Conservation (phyloP, 305 asterid species). For the Lippia alba region DNA sequence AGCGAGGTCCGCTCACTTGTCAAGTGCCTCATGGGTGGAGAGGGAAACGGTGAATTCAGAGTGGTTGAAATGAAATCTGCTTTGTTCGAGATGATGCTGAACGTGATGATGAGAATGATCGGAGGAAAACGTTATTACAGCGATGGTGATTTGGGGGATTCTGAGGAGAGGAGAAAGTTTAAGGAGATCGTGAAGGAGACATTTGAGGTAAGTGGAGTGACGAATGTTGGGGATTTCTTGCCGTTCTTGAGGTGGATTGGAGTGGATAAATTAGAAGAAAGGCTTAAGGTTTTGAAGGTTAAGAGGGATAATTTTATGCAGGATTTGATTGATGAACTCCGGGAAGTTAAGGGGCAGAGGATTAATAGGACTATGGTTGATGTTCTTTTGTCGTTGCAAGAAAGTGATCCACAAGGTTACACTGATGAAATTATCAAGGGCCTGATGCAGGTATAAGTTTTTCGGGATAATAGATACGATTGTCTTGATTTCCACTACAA, state of each 20-base stretch:
- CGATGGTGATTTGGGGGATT: constrained; percentile 24
- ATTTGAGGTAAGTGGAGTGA: constrained; percentile 40
- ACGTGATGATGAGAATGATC: constrained; percentile 48
- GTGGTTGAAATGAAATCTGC: constrained; percentile 38
- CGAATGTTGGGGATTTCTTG: constrained; percentile 47
- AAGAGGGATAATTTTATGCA: constrained; percentile 50
- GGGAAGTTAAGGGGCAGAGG: constrained; percentile 7
- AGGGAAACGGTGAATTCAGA: constrained; percentile 2
- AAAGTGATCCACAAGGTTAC: constrained; percentile 40
- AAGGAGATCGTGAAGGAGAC: constrained; percentile 44
- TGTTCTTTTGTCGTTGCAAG: constrained; percentile 44
- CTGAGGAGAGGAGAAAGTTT: constrained; percentile 37
- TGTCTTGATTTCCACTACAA: no score
- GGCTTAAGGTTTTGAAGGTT: constrained; percentile 32
- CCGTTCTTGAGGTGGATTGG: constrained; percentile 53
- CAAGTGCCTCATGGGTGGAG: constrained; percentile 24
- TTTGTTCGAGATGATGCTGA: constrained; percentile 37
- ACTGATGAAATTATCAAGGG: constrained; percentile 49
- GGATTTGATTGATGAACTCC: constrained; percentile 44
- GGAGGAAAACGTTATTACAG: constrained; percentile 45
- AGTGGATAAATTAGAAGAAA: constrained; percentile 34
- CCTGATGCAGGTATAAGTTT: constrained; percentile 40
- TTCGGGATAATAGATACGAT: no score
- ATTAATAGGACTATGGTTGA: constrained; percentile 44
- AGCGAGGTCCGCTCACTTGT: constrained; percentile 42